Evolutionary conservation across 176 grass and related monocot genomes (phyloP).

Genomic region (Alloteropsis semialata): DNA sequence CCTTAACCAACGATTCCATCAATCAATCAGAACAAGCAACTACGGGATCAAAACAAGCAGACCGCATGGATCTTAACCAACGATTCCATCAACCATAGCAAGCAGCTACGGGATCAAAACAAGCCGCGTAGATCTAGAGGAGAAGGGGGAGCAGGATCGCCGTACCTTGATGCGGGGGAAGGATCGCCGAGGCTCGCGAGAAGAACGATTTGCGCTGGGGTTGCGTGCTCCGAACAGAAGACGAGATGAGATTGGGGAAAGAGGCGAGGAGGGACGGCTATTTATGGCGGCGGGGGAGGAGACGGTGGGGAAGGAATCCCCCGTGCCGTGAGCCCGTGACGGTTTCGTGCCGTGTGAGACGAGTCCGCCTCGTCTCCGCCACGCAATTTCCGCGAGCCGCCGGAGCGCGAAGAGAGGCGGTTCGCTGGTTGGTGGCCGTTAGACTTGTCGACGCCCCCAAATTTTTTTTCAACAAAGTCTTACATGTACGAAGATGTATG

Average conservation of each 20-base stretch:
- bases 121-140: not conserved
- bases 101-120: not conserved
- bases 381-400: not conserved
- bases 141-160: not conserved
- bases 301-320: not conserved
- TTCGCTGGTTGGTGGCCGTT: too few relatives aligned
- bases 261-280: not conserved
- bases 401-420: not conserved
- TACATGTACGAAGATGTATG: too few relatives aligned
- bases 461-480: too few relatives aligned
- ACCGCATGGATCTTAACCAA: not conserved
- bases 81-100: not conserved
- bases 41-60: too few relatives aligned
- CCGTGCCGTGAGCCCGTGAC: conserved; percentile 22
- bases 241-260: not conserved
- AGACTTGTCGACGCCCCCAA: too few relatives aligned
- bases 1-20: too few relatives aligned
- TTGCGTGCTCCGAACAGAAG: not conserved
- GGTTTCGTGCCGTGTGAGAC: conserved; percentile 15
- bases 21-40: too few relatives aligned
- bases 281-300: not conserved
- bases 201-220: not conserved
- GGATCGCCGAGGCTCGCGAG: not conserved
- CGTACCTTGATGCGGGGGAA: conserved; percentile 29
- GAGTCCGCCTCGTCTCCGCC: not conserved